These are phyloP conservation scores for Populus ilicifolia DNA, from an alignment of 345 rosid species.

Conservation along the genomic window DNA sequence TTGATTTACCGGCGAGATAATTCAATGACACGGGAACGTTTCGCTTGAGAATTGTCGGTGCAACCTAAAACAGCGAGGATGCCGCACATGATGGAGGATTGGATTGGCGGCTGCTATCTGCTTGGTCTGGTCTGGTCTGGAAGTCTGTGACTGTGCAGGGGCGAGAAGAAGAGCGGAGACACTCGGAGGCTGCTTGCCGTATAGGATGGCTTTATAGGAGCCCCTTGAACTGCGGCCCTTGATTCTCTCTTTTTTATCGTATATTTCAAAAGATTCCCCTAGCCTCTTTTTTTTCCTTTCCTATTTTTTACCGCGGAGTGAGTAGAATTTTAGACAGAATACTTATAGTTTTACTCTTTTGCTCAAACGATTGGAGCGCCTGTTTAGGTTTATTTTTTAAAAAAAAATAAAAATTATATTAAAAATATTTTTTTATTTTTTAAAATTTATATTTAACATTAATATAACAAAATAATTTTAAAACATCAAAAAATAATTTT, in stretches of 20 bases:
- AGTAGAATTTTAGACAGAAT: too few species aligned
- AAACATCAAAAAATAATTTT: too few species aligned
- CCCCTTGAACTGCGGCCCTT: slow-evolving; percentile 37
- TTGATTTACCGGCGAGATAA: slow-evolving; percentile 57
- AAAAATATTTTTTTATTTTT: too few species aligned
- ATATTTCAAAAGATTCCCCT: slow-evolving; percentile 11
- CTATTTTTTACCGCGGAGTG: not conserved
- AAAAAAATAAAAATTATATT: too few species aligned
- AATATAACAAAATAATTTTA: too few species aligned
- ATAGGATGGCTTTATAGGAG: not conserved
- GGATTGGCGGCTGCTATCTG: not conserved
- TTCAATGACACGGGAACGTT: slow-evolving; percentile 79
- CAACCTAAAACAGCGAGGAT: slow-evolving; percentile 77
- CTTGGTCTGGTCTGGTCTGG: not conserved
- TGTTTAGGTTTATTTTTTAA: too few species aligned
- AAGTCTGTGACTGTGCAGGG: not conserved
- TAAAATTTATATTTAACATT: too few species aligned
- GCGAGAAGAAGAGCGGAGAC: not conserved
- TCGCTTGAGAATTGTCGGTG: slow-evolving; percentile 61
- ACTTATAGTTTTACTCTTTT: too few species aligned
- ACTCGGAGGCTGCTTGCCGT: not conserved
- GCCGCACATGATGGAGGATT: slow-evolving; percentile 55
- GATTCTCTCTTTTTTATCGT: slow-evolving; percentile 13
- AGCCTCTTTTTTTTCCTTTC: not conserved
- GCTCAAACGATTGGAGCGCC: too few species aligned